Base-by-base conservation (phyloP, 2,329 filamentous ascomycete genomes). In the Alternaria conjuncta region DNA sequence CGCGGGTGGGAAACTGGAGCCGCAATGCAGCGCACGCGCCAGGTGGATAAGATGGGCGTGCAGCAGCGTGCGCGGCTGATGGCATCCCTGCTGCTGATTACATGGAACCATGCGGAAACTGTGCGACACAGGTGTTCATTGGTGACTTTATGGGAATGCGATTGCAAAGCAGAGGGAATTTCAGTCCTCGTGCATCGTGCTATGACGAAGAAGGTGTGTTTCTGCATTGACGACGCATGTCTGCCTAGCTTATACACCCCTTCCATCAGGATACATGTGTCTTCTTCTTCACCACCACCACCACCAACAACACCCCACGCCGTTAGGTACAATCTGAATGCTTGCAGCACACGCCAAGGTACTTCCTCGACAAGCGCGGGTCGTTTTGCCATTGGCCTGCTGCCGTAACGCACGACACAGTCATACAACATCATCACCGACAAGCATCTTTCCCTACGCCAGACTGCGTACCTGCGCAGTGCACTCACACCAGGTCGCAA, bases 381-480 rank as follows among this genome's bases (percentile, higher is more conserved):
- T 23, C n/a, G 10, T 15, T 20, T 23, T 26, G 18, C 36, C 28
- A 77, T 76, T 75, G 71, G 73, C 53, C 18, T 26, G 28, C 26
- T 32, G 13, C 30, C 44, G 47, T 25, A 54, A 47, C 55, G 50
- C 57, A 51, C 41, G 50, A 59, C 59, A 78, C 76, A 78, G 76
- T 78, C 76, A 78, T 77, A 69, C 71, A 67, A 55, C 71, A 69
- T 72, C 68, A 71, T 68, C 66, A 65, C 36, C 61, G 56, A 36
- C 57, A 47, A 57, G 56, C 62, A 59, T 60, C 58, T 49, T 47
- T 46, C 50, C 55, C 46, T 53, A 47, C 36, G 36, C 57, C 44
- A 25, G 45, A 50, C 44, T 61, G 64, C 65, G 66, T 65, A 63
- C 57, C 70, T 67, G 65, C 58, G 69, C 67, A 61, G 64, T 68